phyloP scores from a whole-genome alignment of 2,329 filamentous ascomycete species.

The Colletotrichum sp. region DNA sequence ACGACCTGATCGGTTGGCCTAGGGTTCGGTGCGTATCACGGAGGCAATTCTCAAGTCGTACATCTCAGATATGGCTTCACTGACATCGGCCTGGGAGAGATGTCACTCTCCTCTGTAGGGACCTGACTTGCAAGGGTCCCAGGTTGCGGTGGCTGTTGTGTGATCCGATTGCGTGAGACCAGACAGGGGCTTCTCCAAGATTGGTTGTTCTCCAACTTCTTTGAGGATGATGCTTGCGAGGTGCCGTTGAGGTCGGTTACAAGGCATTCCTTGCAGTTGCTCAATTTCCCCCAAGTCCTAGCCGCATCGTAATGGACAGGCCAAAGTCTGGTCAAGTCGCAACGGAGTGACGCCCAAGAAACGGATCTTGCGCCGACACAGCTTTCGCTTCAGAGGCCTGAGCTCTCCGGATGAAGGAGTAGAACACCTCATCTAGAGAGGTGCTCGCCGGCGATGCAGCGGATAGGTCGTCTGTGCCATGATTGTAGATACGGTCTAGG shows the following conservation, averaged over 20 bases:
- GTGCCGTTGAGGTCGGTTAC: not conserved
- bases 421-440: not conserved
- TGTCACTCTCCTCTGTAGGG: not conserved
- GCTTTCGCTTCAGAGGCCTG: not conserved
- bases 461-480: not conserved
- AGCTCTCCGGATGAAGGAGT: not conserved
- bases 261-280: not conserved
- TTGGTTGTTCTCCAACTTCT: slow-evolving; percentile 2
- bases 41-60: not conserved
- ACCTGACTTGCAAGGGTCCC: not conserved
- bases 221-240: not conserved
- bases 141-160: not conserved
- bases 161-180: slow-evolving; percentile 2
- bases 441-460: not conserved
- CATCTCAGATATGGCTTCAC: not conserved
- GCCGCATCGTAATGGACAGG: not conserved
- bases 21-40: not conserved
- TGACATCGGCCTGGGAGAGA: not conserved
- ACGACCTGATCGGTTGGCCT: not conserved
- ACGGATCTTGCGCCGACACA: not conserved
- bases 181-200: slow-evolving; percentile 8
- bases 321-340: not conserved
- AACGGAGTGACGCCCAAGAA: not conserved
- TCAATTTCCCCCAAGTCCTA: not conserved
- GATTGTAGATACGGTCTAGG: not conserved